A percentile compares a stretch with the other conserved stretches of the same genome.
Conservation (phyloP, 805 yeast species). For the Candida maris region DNA sequence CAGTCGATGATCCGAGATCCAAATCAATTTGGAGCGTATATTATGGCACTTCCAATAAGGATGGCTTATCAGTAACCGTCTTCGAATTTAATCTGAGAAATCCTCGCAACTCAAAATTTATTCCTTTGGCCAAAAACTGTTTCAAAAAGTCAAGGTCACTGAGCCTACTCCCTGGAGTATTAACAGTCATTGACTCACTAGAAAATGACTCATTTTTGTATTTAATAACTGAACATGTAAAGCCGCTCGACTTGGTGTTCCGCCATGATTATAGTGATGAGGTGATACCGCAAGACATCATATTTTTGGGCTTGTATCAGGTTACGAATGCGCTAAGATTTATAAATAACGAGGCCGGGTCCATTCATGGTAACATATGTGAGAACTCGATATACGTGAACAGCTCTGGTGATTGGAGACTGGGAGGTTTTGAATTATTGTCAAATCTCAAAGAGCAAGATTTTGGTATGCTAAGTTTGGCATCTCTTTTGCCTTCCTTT, state of each 20-base stretch:
- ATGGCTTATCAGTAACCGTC: slow-evolving; percentile 53
- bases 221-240: slow-evolving; percentile 64
- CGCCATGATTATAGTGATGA: slow-evolving; percentile 24
- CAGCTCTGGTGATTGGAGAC: slow-evolving; percentile 73
- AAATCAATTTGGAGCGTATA: slow-evolving; percentile 58
- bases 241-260: slow-evolving; percentile 45
- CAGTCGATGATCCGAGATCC: slow-evolving; percentile 23
- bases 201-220: slow-evolving; percentile 57
- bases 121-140: slow-evolving; percentile 42
- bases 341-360: slow-evolving; percentile 53
- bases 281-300: slow-evolving; percentile 28
- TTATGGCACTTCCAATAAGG: slow-evolving; percentile 54
- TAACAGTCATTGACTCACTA: slow-evolving; percentile 57
- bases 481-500: slow-evolving; percentile 24
- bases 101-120: slow-evolving; percentile 29
- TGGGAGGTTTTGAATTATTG: slow-evolving; percentile 76
- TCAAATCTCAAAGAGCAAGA: slow-evolving; percentile 48
- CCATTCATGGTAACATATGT: slow-evolving; percentile 63
- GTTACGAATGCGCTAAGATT: slow-evolving; percentile 53
- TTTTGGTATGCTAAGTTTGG: slow-evolving; percentile 25
- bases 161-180: slow-evolving; percentile 62
- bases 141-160: slow-evolving; percentile 49
- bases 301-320: slow-evolving; percentile 53
- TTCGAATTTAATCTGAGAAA: slow-evolving; percentile 57
- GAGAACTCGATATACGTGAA: slow-evolving; percentile 59